A percentile compares a stretch with the other conserved stretches of the same genome.
These are phyloP conservation scores for Hyparrhenia diplandra DNA, from an alignment of 176 grass and related monocot species.

Conservation along the genomic window DNA sequence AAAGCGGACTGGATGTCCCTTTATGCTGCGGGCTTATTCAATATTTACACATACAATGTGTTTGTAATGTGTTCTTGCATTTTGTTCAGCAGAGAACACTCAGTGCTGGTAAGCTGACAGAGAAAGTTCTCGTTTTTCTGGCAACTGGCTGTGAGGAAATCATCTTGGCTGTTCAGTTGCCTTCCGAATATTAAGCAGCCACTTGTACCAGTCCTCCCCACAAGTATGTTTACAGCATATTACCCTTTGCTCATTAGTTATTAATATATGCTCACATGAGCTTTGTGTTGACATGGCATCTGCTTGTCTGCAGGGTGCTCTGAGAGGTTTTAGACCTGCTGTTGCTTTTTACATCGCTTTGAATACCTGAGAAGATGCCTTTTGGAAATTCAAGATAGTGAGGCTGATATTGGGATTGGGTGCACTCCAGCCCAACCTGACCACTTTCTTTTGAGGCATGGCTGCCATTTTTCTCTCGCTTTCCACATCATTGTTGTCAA, in stretches of 20 bases:
- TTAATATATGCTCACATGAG: not conserved
- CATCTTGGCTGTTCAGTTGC: slow-evolving; percentile 45
- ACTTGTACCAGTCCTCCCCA: slow-evolving; percentile 73
- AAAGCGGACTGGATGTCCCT: not conserved
- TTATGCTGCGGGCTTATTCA: not conserved
- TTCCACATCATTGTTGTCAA: slow-evolving; percentile 88
- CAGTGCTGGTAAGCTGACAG: slow-evolving; percentile 81
- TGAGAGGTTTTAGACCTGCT: slow-evolving; percentile 62
- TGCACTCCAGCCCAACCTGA: slow-evolving; percentile 76
- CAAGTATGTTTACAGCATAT: slow-evolving; percentile 40
- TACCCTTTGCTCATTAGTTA: not conserved
- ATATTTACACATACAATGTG: not conserved
- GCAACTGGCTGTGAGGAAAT: slow-evolving; percentile 81
- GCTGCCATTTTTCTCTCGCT: slow-evolving; percentile 76
- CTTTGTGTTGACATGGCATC: slow-evolving; percentile 20
- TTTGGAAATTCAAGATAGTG: slow-evolving; percentile 63
- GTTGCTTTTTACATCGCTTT: slow-evolving; percentile 12
- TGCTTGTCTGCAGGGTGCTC: slow-evolving; percentile 70
- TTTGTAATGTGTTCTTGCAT: not conserved
- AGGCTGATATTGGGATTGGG: slow-evolving; percentile 90
- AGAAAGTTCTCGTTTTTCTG: slow-evolving; percentile 75
- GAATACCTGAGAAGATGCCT: slow-evolving; percentile 55
- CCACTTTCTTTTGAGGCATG: slow-evolving; percentile 78
- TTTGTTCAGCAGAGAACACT: slow-evolving; percentile 66
- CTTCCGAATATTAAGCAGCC: slow-evolving; percentile 76